Base-by-base conservation (phyloP, 805 yeast species). In the Yarrowia keelungensis region DNA sequence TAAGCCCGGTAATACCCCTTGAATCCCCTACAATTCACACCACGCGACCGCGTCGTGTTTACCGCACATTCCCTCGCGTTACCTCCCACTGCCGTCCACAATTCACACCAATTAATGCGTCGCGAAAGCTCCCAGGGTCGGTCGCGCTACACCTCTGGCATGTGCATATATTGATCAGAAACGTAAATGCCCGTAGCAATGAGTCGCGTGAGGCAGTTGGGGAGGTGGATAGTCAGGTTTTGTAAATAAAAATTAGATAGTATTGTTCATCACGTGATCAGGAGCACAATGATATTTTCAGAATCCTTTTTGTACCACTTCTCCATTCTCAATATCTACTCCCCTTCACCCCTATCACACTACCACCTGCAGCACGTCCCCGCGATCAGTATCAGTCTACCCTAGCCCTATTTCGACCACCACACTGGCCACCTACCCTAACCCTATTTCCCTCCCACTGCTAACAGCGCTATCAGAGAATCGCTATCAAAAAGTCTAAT, bases 41-140 rank as follows among this genome's bases (percentile, higher is more conserved):
- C 39, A 38, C 62, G 62, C 62, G 62, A 56, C 62, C n/a, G 62
- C 62, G 47, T 56, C 62, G 62, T 56, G 47, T 26, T 41, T 36
- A 8, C 9, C 22, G 26, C 32, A 42, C 43, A 11, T 51, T 26
- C 32, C 32, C 32, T 26, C 7, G 2, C 32, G 32, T 26, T 26
- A 1, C 32, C 32, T 26, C 32, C 32, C 32, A 26, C 32, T 26
- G 32, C 32, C 32, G 32, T 36, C 16, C 36, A 16, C 32, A 3
- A n/a, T 9, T 16, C 58, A 1, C 16, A 7, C 45, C 58, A 51
- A 54, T 39, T 39, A 54, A 54, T 54, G 61, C 61, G 46, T 22
- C 59, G 43, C 58, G 58, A 36, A 22, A 9, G 14, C 16, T 16
- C 36, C 46, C 45, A 39, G 61, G 61, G 61, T 54, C 26, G 61